Conservation (phyloP, 179 eudicot genomes). For the Monotropa hypopitys region DNA sequence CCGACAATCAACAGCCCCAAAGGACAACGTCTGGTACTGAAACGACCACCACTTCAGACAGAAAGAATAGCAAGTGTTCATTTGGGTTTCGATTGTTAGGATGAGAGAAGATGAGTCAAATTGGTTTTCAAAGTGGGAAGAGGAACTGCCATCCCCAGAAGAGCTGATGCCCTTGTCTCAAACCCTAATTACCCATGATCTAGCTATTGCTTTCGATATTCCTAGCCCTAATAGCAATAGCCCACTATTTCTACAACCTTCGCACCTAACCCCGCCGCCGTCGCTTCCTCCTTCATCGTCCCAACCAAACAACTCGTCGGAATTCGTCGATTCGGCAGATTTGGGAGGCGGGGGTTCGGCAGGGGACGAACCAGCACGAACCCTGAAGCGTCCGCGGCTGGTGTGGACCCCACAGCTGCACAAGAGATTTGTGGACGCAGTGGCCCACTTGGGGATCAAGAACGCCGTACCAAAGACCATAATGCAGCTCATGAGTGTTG, state of each 20-base stretch:
- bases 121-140: slow-evolving; percentile 89
- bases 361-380: slow-evolving; percentile 37
- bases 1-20: neutral
- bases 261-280: slow-evolving; percentile 9
- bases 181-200: slow-evolving; percentile 83
- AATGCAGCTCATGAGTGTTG: slow-evolving; percentile 68
- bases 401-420: slow-evolving; percentile 77
- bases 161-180: slow-evolving; percentile 71
- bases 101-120: slow-evolving; percentile 83
- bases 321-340: slow-evolving; percentile 34
- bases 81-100: neutral
- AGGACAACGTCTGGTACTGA: too few species aligned
- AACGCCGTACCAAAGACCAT: slow-evolving; percentile 66
- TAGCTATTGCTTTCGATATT: slow-evolving; percentile 74
- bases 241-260: neutral
- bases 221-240: slow-evolving; percentile 11
- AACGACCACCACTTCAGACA: neutral
- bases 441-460: slow-evolving; percentile 61
- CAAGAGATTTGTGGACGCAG: slow-evolving; percentile 58
- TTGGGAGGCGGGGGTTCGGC: slow-evolving; percentile 42
- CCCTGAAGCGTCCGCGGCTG: slow-evolving; percentile 48
- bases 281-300: slow-evolving; percentile 4
- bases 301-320: slow-evolving; percentile 14
- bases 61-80: neutral
- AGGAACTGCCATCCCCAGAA: slow-evolving; percentile 67